A percentile compares a stretch with the other conserved stretches of the same genome.
These are phyloP conservation scores for Nymphaea colorata DNA, from an alignment of 164 flowering plant genomes.

Conservation along the genomic window DNA sequence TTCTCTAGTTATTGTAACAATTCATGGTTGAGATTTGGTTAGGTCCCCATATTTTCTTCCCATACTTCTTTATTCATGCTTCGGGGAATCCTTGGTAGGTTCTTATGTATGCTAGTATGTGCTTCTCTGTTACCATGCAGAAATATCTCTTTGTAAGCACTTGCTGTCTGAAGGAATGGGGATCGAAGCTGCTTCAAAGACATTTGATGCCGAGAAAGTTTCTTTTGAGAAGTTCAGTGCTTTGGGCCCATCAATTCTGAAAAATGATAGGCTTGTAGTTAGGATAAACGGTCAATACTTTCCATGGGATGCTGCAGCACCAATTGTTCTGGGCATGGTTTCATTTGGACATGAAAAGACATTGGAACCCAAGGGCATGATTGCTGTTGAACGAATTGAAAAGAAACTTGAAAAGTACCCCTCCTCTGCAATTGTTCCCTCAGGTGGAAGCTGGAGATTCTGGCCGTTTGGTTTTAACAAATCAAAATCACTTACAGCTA, in stretches of 20 bases:
- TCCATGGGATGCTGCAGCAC: conserved; percentile 39
- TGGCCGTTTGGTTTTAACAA: conserved; percentile 57
- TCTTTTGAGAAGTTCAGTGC: conserved; percentile 26
- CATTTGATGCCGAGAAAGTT: conserved; percentile 47
- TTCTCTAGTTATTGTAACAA: no score
- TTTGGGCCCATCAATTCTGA: conserved; percentile 25
- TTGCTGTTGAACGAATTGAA: conserved; percentile 29
- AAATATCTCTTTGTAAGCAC: conserved; percentile 47
- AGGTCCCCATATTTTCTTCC: no score
- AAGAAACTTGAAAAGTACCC: conserved; percentile 27
- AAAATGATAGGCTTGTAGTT: conserved; percentile 36
- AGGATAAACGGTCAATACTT: conserved; percentile 29
- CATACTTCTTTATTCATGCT: no score
- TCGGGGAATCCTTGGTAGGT: neutral
- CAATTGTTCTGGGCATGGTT: conserved; percentile 29
- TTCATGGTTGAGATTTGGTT: no score
- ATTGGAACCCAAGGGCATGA: conserved; percentile 31
- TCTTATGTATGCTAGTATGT: neutral
- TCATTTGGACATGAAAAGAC: conserved; percentile 21
- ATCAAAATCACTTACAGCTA: conserved; percentile 23
- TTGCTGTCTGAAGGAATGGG: conserved; percentile 48
- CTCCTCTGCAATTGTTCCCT: conserved; percentile 18
- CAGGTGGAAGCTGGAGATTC: conserved; percentile 46
- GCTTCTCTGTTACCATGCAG: conserved; percentile 19
- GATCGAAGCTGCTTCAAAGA: conserved; percentile 41